Evolutionary conservation across 129 eudicot species (phyloP).

Genomic region (Lonicera japonica): DNA sequence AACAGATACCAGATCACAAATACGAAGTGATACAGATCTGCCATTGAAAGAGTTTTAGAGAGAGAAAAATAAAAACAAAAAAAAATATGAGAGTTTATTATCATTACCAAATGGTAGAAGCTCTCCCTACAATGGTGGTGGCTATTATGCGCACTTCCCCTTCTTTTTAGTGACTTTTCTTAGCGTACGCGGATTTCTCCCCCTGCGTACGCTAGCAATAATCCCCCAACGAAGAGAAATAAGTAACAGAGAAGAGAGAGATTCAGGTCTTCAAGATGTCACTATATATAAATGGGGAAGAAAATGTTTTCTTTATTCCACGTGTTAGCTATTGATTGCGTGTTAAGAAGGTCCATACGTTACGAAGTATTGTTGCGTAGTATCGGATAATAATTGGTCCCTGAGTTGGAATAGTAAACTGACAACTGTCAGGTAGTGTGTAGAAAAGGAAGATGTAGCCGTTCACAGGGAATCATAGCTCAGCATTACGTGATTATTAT

Average conservation of each 20-base stretch:
- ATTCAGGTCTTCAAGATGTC: not conserved
- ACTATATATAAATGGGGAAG: not conserved
- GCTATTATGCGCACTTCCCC: slow-evolving; percentile 26
- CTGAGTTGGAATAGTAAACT: no score
- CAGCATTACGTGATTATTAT: no score
- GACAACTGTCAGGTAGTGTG: no score
- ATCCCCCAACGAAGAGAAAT: not conserved
- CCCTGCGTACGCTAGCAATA: slow-evolving; percentile 5
- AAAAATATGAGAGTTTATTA: not conserved
- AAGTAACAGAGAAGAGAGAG: not conserved
- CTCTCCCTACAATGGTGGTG: slow-evolving; percentile 22
- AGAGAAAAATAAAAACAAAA: slow-evolving; percentile 15
- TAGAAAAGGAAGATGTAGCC: no score
- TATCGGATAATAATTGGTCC: no score
- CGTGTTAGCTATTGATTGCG: no score
- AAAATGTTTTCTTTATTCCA: not conserved
- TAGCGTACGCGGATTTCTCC: not conserved
- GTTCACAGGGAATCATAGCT: no score
- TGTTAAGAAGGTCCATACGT: no score
- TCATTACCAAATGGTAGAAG: slow-evolving; percentile 3
- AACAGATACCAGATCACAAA: slow-evolving; percentile 21
- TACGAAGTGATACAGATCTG: slow-evolving; percentile 8
- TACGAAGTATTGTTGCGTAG: no score
- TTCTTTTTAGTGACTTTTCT: not conserved
- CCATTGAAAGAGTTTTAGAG: slow-evolving; percentile 6